A percentile compares a stretch with the other conserved stretches of the same genome.
phyloP scores from a whole-genome alignment of 2,329 filamentous ascomycete species.

The Aciculosporium take region DNA sequence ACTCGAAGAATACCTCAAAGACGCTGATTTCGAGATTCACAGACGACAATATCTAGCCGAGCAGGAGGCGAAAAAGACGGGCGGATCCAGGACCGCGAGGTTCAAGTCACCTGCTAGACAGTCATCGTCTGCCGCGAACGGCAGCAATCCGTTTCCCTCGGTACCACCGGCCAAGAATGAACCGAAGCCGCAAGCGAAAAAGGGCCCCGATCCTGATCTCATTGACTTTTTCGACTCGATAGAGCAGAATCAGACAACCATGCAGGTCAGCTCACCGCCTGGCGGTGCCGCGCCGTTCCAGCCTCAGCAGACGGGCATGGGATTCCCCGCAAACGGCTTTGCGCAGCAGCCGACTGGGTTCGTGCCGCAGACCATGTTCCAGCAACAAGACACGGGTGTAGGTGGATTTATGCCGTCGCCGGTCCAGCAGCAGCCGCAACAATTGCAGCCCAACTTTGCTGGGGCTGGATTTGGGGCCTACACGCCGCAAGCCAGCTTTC shows the following conservation, averaged over 20 bases:
- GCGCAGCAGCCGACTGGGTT: slow-evolving; percentile 15
- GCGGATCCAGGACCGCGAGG: slow-evolving; percentile 23
- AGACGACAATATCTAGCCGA: slow-evolving; percentile 83
- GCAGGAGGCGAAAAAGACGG: slow-evolving; percentile 54
- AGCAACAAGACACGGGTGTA: slow-evolving; percentile 14
- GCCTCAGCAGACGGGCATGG: slow-evolving; percentile 23
- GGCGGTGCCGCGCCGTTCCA: slow-evolving; percentile 22
- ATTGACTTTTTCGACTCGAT: slow-evolving; percentile 95
- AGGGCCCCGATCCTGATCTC: slow-evolving; percentile 59
- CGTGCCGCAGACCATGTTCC: slow-evolving; percentile 17
- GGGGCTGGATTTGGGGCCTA: slow-evolving; percentile 79
- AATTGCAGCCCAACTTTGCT: slow-evolving; percentile 37
- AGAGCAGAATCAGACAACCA: slow-evolving; percentile 69
- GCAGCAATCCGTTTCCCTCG: slow-evolving; percentile 29
- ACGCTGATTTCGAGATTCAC: slow-evolving; percentile 90
- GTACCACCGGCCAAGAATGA: slow-evolving; percentile 19
- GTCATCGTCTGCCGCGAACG: slow-evolving; percentile 18
- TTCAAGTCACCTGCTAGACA: slow-evolving; percentile 15
- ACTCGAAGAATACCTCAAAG: slow-evolving; percentile 85
- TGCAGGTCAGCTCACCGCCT: slow-evolving; percentile 33
- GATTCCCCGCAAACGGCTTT: slow-evolving; percentile 14
- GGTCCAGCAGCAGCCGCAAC: slow-evolving; percentile 21
- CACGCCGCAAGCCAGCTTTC: slow-evolving; percentile 47
- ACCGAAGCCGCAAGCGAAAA: slow-evolving; percentile 36
- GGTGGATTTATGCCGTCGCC: slow-evolving; percentile 14